Base-by-base conservation (phyloP, 2,329 filamentous ascomycete species). In the Cladosporium halotolerans region DNA sequence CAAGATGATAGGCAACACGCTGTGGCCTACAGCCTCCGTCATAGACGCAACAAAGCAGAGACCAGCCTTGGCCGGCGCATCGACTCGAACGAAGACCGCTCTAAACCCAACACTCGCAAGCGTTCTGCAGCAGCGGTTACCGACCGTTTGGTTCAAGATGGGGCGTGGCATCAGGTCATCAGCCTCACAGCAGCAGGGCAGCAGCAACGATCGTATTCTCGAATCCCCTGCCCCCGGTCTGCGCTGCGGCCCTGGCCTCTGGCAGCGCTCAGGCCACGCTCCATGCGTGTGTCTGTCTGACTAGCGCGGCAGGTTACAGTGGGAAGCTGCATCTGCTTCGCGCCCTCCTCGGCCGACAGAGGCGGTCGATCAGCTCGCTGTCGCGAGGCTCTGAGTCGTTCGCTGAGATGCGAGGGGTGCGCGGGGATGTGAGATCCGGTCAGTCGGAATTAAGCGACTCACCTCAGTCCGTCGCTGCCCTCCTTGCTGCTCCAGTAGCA, bases 241-340 rank as follows among this genome's bases (percentile, higher is more conserved):
- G 23, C 48, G 36, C 44, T 33, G 48, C 43, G 34, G 40, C 48
- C 48, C 23, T 49, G 36, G n/a, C n/a, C 38, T 49, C 33, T 32
- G 13, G 28, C 28, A 53, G 44, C 36, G 51, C 44, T 53, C 51
- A 53, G 51, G 51, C 44, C 43, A 53, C 44, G 38, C 43, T 47
- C 48, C 40, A 23, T 44, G 43, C 51, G 43, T 53, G 38, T 40
- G 32, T 47, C 39, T 46, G 39, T 28, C 49, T 52, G 42, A 44
- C 45, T 46, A 47, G 36, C 11, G 14, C 36, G 51, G 51, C 40
- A 42, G 44, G 44, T 47, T 36, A 53, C 51, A 47, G 40, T 53
- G 51, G 51, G 23, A 53, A 53, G 51, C 51, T 53, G 51, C 44
- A 53, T 53, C 44, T 42, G 38, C 19, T 32, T 41, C 47, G 36